Conservation (phyloP, 176 grass and related monocot genomes). For the Ensete glaucum region DNA sequence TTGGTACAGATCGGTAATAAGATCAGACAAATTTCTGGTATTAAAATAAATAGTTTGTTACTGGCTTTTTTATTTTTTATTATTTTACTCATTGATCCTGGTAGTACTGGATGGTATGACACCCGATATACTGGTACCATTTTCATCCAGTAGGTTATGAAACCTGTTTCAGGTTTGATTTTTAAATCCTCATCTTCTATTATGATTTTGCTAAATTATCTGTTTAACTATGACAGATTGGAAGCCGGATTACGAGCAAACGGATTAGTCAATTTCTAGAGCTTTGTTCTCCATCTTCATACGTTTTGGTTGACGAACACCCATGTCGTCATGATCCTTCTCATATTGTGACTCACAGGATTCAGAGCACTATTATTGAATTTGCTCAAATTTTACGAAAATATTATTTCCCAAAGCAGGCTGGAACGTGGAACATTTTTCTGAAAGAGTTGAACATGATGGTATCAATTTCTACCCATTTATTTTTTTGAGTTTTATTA, state of each 20-base stretch:
- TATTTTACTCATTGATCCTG: no score
- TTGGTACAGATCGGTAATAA: no score
- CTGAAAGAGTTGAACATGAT: constrained; percentile 60
- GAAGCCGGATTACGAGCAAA: constrained; percentile 89
- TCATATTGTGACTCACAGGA: constrained; percentile 79
- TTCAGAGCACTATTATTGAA: constrained; percentile 63
- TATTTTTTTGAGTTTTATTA: not conserved
- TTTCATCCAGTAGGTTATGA: no score
- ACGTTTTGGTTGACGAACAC: constrained; percentile 76
- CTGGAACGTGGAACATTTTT: constrained; percentile 46
- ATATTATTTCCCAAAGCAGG: constrained; percentile 39
- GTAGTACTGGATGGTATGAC: no score
- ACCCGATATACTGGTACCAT: no score
- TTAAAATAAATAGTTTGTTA: no score
- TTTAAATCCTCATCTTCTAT: no score
- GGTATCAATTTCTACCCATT: constrained; percentile 31
- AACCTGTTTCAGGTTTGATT: no score
- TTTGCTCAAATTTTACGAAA: constrained; percentile 48
- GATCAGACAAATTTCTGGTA: no score
- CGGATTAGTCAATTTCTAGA: constrained; percentile 60
- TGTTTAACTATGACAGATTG: constrained; percentile 50
- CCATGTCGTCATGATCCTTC: constrained; percentile 89
- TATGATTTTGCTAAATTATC: not conserved
- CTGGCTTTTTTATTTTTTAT: no score
- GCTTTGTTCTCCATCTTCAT: constrained; percentile 56